These are phyloP conservation scores for Echium plantagineum DNA, from an alignment of 257 asterid genomes.

Conservation along the genomic window DNA sequence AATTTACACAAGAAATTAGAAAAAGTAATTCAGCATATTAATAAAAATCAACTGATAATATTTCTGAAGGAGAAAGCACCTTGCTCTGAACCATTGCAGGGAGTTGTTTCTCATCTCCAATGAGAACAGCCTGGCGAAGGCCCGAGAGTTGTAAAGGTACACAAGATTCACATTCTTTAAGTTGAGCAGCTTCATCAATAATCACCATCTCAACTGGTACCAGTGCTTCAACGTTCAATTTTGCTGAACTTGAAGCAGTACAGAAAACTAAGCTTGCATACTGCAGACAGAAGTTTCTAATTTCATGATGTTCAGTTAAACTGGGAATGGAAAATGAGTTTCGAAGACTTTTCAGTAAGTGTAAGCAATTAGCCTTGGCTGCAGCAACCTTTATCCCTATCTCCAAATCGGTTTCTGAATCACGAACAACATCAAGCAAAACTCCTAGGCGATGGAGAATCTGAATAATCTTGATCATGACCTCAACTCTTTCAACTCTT, in stretches of 20 bases:
- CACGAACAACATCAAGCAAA: no score
- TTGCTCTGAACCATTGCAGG: constrained; percentile 87
- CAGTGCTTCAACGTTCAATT: constrained; percentile 18
- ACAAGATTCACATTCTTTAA: constrained; percentile 67
- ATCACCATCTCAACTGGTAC: constrained; percentile 32
- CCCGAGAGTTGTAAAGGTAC: constrained; percentile 64
- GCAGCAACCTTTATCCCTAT: no score
- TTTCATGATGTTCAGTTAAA: not conserved
- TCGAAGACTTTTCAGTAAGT: constrained; percentile 20
- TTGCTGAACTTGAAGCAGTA: constrained; percentile 57
- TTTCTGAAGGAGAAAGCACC: constrained; percentile 21
- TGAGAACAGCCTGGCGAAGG: constrained; percentile 55
- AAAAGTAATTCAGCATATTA: not conserved
- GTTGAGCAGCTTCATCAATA: constrained; percentile 84
- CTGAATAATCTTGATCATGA: no score
- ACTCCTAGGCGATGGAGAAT: no score
- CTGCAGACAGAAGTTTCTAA: constrained; percentile 24
- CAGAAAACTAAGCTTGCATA: constrained; percentile 44
- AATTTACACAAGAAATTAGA: not conserved
- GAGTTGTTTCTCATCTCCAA: constrained; percentile 73
- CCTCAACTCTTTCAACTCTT: no score
- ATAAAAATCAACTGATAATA: not conserved
- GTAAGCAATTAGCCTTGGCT: constrained; percentile 18
- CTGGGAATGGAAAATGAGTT: constrained; percentile 17
- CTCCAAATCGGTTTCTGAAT: no score